Evolutionary conservation across 805 yeast species (phyloP), one percentile per base, ranked within the genome.

Genomic region (Ogataea methanolica): DNA sequence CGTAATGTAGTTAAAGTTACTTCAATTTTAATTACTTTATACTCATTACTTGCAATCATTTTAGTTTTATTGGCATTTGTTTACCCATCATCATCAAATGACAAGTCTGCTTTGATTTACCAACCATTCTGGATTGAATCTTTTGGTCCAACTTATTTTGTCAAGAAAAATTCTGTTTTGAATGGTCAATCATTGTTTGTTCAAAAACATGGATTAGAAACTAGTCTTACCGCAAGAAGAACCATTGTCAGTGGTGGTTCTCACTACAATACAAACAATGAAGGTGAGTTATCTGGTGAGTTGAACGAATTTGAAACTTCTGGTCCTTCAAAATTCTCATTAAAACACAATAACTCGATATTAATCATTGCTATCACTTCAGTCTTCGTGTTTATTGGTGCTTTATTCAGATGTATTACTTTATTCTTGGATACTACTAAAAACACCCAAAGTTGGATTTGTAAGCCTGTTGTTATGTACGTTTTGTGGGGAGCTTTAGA

Each of bases 101-200:
- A 79, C 50, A 74, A 72, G 51, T 61, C 67, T 38, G 70, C 82
- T 36, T 73, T 77, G 55, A 59, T 77, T 42, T 85, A 79, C 61
- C 87, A 81, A 60, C 88, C 95, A 35, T 82, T 83, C 76, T 86
- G 94, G 94, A 81, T 86, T 58, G 81, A 82, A 61, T 74, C 80
- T 5, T 83, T 85, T 55, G 58, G 67, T 22, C 74, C 82, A 16
- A 66, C 70, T 43, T 86, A 85, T 64, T 85, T 73, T 65, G 83
- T 82, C 14, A 71, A 72, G 51, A 74, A 73, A 48, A 72, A 73
- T 44, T 80, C 88, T 1, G 69, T 75, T 8, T 67, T 67, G 19
- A 49, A 49, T 14, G 67, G 65, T 35, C 58, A 54, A 43, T 29
- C 40, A 4, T 17, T 56, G n/a, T 65, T 66, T 41, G 41, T 56